phyloP scores from a whole-genome alignment of 2,329 filamentous ascomycete genomes.

The Scedosporium apiospermum region DNA sequence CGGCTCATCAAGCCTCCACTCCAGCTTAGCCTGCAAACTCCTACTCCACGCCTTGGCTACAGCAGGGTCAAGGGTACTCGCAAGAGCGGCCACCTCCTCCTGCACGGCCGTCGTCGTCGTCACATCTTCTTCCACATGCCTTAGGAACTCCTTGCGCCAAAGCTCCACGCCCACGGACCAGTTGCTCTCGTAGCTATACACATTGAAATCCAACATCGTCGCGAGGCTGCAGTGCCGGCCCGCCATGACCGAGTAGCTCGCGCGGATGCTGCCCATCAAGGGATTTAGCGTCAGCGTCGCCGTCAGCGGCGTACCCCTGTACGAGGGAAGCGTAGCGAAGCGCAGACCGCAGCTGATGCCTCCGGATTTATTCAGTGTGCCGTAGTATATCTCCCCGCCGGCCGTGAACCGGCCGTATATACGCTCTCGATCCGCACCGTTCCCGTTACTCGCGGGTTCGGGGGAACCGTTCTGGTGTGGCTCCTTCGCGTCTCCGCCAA shows the following conservation, averaged over 20 bases:
- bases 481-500: conserved; percentile 57
- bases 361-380: conserved; percentile 84
- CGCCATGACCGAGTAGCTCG: conserved; percentile 85
- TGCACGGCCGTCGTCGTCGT: conserved; percentile 15
- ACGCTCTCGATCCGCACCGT: conserved; percentile 39
- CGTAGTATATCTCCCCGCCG: conserved; percentile 92
- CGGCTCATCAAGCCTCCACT: conserved; percentile 33
- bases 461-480: conserved; percentile 11
- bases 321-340: conserved; percentile 76
- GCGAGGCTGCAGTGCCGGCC: conserved; percentile 75
- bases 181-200: conserved; percentile 95
- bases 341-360: conserved; percentile 82
- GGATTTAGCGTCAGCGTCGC: conserved; percentile 91
- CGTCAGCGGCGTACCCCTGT: conserved; percentile 80
- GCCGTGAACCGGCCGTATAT: conserved; percentile 79
- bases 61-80: background rate
- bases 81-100: background rate
- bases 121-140: conserved; percentile 25
- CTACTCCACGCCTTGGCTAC: conserved; percentile 22
- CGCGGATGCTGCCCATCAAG: conserved; percentile 85
- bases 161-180: conserved; percentile 87
- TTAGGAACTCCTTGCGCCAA: conserved; percentile 58
- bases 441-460: conserved; percentile 4
- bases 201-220: conserved; percentile 91
- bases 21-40: conserved; percentile 45